Conservation (phyloP, 495 filamentous ascomycete genomes). For the Xylaria castorea region DNA sequence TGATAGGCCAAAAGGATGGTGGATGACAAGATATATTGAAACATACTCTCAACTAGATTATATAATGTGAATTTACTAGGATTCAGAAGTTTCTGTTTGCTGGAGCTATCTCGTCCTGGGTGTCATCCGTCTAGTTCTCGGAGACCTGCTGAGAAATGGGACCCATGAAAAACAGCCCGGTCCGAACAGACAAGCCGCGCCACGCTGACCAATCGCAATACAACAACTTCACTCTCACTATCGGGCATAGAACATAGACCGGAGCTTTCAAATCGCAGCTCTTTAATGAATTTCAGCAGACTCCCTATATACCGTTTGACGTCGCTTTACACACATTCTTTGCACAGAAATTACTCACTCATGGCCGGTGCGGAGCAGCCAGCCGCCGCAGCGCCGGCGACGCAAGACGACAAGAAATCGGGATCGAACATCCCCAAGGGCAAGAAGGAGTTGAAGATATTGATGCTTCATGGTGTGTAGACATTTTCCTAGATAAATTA, state of each 20-base stretch:
- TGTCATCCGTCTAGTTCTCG: not conserved
- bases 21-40: not conserved
- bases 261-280: not conserved
- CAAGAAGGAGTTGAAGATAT: constrained; percentile 56
- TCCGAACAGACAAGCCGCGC: not conserved
- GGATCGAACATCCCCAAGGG: constrained; percentile 32
- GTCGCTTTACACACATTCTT: not conserved
- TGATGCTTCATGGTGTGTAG: constrained; percentile 63
- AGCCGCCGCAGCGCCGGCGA: constrained; percentile 21
- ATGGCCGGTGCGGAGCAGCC: constrained; percentile 21
- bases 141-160: not conserved
- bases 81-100: not conserved
- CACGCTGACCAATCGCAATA: constrained; percentile 14
- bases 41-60: not conserved
- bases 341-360: not conserved
- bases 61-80: not conserved
- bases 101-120: not conserved
- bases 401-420: constrained; percentile 21
- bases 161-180: not conserved
- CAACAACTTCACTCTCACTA: not conserved
- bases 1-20: no score
- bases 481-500: no score
- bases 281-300: constrained; percentile 9
- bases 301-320: not conserved
- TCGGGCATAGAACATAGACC: constrained; percentile 1